Base-by-base conservation (phyloP, 257 asterid species). In the Gardenia jasminoides region DNA sequence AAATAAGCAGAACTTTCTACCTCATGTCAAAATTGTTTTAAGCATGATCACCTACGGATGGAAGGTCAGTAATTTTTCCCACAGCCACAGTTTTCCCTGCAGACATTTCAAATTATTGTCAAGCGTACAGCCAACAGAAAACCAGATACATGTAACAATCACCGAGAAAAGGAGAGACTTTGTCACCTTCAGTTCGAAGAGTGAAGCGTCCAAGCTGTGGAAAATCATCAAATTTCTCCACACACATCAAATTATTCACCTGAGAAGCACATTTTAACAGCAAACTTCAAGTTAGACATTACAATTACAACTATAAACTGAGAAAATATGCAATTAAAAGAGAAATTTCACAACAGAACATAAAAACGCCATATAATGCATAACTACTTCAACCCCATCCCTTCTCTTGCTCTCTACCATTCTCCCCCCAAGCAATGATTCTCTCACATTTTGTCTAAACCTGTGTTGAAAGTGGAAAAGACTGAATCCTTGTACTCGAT, bases 181-280 rank as follows among this genome's bases (percentile, higher is more conserved):
- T 46, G 77, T 73, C 75, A 91, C 99, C 99, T 92, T 93, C 98
- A 11, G 93, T 89, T 59, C 99, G 97, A 76, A 96, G 98, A 74
- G 98, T 93, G 85, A 96, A 96, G 82, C 97, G 86, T 58, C 99
- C 99, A 75, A 96, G 90, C 67, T 92, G 98, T 28, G 97, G 78
- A 82, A 91, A 90, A 82, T 93, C 96, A 5, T 88, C 70, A 75
- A 91, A 96, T 77, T 90, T 91, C 84, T 96, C 98, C 4, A 96
- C 72, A 80, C 97, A 93, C 82, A 96, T 96, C 84, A 86, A 7
- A 79, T 91, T 91, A 83, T 82, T 91, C 46, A 87, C 96, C 99
- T 96, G 91, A n/a, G n/a, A 80, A 77, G 75, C 78, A 78, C n/a
- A 76, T 47, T 78, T 28, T n/a, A 71, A 73, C 47, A 76, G 68